A percentile compares a stretch with the other conserved stretches of the same genome.
phyloP scores from a whole-genome alignment of 192 early-diverging fungal species.

The Coemansia sp. region DNA sequence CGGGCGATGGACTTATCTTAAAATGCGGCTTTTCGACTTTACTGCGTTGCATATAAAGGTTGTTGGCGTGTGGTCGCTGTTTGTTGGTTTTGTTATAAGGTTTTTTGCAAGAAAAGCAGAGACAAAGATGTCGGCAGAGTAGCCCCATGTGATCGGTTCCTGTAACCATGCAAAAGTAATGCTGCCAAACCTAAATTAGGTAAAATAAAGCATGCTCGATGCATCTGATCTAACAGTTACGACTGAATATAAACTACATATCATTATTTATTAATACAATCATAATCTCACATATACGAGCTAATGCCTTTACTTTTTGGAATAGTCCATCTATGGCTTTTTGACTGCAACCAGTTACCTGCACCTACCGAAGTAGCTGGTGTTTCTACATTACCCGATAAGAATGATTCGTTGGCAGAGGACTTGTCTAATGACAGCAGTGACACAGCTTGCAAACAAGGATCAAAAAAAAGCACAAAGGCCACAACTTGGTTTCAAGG shows the following conservation, averaged over 20 bases:
- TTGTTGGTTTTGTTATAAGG: background rate
- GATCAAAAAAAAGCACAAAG: background rate
- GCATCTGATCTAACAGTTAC: background rate
- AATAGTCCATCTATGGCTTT: conserved; percentile 30
- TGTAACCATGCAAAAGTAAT: background rate
- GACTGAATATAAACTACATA: background rate
- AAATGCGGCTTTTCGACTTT: conserved; percentile 40
- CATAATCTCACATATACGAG: background rate
- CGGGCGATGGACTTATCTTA: conserved; percentile 20
- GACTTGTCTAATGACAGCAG: background rate
- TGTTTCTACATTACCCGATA: background rate
- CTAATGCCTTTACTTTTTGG: conserved; percentile 11
- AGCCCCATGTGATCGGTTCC: conserved; percentile 6
- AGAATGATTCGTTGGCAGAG: background rate
- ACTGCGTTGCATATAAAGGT: conserved; percentile 18
- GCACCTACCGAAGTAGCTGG: conserved; percentile 12
- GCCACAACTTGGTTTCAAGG: conserved; percentile 36
- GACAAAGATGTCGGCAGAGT: background rate
- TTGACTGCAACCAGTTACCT: conserved; percentile 13
- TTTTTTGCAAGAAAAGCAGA: background rate
- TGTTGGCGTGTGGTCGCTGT: conserved; percentile 23
- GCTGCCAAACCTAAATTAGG: no score
- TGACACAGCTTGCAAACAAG: background rate
- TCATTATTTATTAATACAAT: background rate
- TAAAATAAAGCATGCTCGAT: background rate